These are phyloP conservation scores for Hibiscus trionum DNA, from an alignment of 345 rosid genomes.

Conservation along the genomic window DNA sequence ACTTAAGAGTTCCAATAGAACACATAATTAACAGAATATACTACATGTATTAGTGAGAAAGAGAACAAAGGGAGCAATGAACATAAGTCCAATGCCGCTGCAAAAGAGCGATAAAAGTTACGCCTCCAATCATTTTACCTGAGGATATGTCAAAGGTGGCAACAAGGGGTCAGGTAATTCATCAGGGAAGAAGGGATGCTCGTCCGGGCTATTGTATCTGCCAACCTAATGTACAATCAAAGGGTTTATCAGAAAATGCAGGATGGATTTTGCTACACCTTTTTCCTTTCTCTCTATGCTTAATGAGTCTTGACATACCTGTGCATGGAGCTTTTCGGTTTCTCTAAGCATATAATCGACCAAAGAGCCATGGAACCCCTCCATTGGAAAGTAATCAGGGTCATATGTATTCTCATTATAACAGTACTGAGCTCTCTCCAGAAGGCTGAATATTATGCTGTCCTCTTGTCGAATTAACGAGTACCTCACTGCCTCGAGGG, in stretches of 20 bases:
- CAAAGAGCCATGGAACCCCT: slow-evolving; percentile 75
- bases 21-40: background rate
- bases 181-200: slow-evolving; percentile 61
- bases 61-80: background rate
- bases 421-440: slow-evolving; percentile 82
- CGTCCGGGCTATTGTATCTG: slow-evolving; percentile 66
- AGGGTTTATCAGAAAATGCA: background rate
- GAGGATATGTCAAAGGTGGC: slow-evolving; percentile 53
- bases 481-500: slow-evolving; percentile 62
- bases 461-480: slow-evolving; percentile 89
- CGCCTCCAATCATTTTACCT: slow-evolving; percentile 6
- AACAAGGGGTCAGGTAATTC: slow-evolving; percentile 46
- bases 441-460: slow-evolving; percentile 71
- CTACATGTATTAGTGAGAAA: background rate
- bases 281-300: slow-evolving; percentile 14
- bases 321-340: slow-evolving; percentile 82
- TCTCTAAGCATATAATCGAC: slow-evolving; percentile 75
- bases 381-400: slow-evolving; percentile 58
- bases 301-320: slow-evolving; percentile 35
- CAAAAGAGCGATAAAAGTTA: background rate
- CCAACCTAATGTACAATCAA: slow-evolving; percentile 36
- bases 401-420: slow-evolving; percentile 83
- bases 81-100: background rate
- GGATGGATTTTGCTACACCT: background rate
- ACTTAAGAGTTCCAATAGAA: background rate